Evolutionary conservation across 1,139 yeast genomes (phyloP).

Genomic region (Casaregolazyma lundiana): DNA sequence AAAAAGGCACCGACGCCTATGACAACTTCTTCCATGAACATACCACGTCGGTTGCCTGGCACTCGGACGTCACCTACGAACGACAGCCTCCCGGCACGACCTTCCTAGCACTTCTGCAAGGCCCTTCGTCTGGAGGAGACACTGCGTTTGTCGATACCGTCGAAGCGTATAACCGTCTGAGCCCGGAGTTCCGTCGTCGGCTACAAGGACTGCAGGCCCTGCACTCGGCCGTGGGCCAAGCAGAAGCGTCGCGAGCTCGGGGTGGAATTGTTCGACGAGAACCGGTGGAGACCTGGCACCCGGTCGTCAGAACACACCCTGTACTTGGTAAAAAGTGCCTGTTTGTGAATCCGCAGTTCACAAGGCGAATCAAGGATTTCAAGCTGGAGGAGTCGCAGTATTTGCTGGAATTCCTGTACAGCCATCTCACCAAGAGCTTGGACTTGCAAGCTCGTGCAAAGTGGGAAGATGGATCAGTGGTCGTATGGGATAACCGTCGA

Average conservation of each 20-base stretch:
- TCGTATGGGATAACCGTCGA: constrained; percentile 66
- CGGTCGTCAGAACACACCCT: constrained; percentile 55
- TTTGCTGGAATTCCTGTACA: constrained; percentile 47
- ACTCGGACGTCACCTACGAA: constrained; percentile 58
- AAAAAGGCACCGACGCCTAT: constrained; percentile 16
- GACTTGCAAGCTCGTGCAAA: constrained; percentile 55
- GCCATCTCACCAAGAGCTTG: constrained; percentile 43
- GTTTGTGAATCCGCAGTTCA: constrained; percentile 51
- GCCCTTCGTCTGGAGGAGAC: constrained; percentile 57
- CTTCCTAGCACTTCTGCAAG: constrained; percentile 48
- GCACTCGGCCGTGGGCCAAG: constrained; percentile 52
- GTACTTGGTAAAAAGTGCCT: constrained; percentile 50
- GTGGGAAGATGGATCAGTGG: constrained; percentile 56
- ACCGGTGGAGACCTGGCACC: constrained; percentile 49
- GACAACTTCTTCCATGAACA: constrained; percentile 23
- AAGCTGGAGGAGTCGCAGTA: constrained; percentile 52
- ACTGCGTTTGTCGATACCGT: constrained; percentile 53
- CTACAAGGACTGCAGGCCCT: constrained; percentile 48
- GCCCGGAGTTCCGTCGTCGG: constrained; percentile 48
- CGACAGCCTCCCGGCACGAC: constrained; percentile 62
- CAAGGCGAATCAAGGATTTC: constrained; percentile 52
- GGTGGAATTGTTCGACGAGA: constrained; percentile 49
- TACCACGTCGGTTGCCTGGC: constrained; percentile 44
- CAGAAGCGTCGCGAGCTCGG: constrained; percentile 38
- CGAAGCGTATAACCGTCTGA: constrained; percentile 55